Evolutionary conservation across 106 monocot genomes (phyloP), one percentile per base, ranked within the genome.

Genomic region (Dendrobium officinale): DNA sequence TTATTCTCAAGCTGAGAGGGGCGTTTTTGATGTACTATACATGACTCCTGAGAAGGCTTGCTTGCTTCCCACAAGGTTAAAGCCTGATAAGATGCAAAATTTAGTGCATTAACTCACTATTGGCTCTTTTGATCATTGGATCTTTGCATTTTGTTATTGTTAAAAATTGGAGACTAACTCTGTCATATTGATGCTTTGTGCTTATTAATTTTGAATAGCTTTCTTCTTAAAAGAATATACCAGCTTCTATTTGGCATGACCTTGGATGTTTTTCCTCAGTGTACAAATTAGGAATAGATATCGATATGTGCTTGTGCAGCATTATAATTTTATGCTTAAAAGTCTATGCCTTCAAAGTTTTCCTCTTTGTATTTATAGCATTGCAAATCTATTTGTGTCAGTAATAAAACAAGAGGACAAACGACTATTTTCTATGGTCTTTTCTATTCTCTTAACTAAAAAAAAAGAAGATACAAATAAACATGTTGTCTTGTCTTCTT

Each of bases 11-110:
- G 95, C 91, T 87, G 95, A 99, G 84, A 90, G 72, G 77, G 95
- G 95, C 78, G 80, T 5, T 42, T 90, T 88, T 79, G 83, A 95
- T 90, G 55, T 95, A 64, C 37, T 99, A 79, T 99, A 95, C 87
- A 88, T 99, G 95, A 99, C 99, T 37, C 99, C 99, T n/a, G 99
- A 99, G 83, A 99, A 91, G 79, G 95, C 95, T 85, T 91, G 88
- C 67, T 84, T 75, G 67, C 89, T 99, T 80, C 77, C 89, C 86
- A 22, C 84, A 64, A 95, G 95, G 96, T 97, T 18, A 87, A 42
- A 67, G 73, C 6, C 20, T 79, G 26, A 55, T 42, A 3, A 75
- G 9, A 7, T 47, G 43, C 10, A 33, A 31, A 78, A 42, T 64
- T 78, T 20, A 43, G 26, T 37, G 55, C 27, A 64, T 26, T 4